phyloP scores from a whole-genome alignment of 2,329 filamentous ascomycete genomes.

The Thermochaetoides dissita region DNA sequence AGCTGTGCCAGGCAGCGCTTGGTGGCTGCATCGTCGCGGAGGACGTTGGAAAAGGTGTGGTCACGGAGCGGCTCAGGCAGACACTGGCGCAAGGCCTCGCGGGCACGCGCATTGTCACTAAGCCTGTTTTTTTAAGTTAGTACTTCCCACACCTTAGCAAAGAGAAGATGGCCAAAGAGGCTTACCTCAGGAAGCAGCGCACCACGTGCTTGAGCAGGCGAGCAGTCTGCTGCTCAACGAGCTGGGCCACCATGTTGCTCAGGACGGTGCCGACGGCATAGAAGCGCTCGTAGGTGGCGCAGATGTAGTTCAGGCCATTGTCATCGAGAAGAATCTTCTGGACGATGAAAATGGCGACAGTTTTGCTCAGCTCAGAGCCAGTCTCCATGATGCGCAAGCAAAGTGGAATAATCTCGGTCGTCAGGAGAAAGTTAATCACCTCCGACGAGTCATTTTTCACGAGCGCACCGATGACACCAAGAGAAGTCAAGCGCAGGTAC shows the following conservation, averaged over 20 bases:
- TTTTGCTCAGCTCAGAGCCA: constrained; percentile 94
- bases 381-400: constrained; percentile 99
- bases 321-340: constrained; percentile 98
- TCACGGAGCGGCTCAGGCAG: constrained; percentile 97
- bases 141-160: too few relatives aligned
- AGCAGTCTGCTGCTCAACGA: constrained; percentile 95
- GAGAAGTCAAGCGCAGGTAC: constrained; percentile 85
- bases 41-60: constrained; percentile 89
- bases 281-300: constrained; percentile 95
- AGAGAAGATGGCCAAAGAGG: constrained; percentile 5
- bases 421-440: constrained; percentile 96
- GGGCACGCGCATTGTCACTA: constrained; percentile 88
- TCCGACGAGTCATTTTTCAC: constrained; percentile 98
- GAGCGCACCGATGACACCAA: constrained; percentile 90
- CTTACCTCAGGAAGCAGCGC: constrained; percentile 83
- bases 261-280: constrained; percentile 95
- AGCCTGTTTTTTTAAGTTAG: constrained; percentile 38
- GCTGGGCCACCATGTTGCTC: constrained; percentile 95
- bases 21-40: constrained; percentile 91
- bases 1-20: constrained; percentile 97
- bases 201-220: constrained; percentile 94
- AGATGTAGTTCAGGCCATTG: constrained; percentile 93
- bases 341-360: constrained; percentile 97
- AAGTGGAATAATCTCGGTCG: constrained; percentile 94
- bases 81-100: constrained; percentile 88